Conservation (phyloP, 2,329 filamentous ascomycete species). For the Phoma sp. region DNA sequence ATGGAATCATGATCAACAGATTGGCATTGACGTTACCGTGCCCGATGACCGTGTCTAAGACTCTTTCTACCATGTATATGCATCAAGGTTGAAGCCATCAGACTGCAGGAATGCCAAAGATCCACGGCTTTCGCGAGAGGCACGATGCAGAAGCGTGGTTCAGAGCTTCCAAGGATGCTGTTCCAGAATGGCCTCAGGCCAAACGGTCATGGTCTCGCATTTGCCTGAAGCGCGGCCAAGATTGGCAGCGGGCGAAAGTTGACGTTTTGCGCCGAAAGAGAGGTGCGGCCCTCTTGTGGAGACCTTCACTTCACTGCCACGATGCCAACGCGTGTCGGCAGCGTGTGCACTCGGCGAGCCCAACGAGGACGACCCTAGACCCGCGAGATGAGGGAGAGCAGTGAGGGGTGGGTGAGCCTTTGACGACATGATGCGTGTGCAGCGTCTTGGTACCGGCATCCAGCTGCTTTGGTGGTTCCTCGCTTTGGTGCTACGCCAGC, state of each 20-base stretch:
- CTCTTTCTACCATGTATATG: not conserved
- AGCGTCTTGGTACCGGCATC: conserved; percentile 1
- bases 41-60: not conserved
- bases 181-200: conserved; percentile 25
- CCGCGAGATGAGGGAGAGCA: conserved; percentile 5
- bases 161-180: not conserved
- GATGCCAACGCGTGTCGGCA: conserved; percentile 15
- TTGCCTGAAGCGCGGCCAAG: conserved; percentile 4
- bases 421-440: conserved; percentile 11
- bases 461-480: conserved; percentile 10
- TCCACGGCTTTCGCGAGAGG: not conserved
- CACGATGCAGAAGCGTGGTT: not conserved
- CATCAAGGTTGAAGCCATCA: not conserved
- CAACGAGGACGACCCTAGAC: conserved; percentile 13
- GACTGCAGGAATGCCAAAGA: not conserved
- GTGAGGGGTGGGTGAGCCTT: conserved; percentile 10
- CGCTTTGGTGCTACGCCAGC: conserved; percentile 37
- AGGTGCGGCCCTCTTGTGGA: conserved; percentile 9
- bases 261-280: conserved; percentile 3
- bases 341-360: conserved; percentile 2
- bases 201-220: conserved; percentile 41
- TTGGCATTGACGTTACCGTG: conserved; percentile 6
- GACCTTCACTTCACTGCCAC: conserved; percentile 13
- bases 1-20: conserved; percentile 9
- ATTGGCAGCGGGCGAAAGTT: conserved; percentile 2